Conservation (phyloP, 2,329 filamentous ascomycete species). For the Alternaria sp. region DNA sequence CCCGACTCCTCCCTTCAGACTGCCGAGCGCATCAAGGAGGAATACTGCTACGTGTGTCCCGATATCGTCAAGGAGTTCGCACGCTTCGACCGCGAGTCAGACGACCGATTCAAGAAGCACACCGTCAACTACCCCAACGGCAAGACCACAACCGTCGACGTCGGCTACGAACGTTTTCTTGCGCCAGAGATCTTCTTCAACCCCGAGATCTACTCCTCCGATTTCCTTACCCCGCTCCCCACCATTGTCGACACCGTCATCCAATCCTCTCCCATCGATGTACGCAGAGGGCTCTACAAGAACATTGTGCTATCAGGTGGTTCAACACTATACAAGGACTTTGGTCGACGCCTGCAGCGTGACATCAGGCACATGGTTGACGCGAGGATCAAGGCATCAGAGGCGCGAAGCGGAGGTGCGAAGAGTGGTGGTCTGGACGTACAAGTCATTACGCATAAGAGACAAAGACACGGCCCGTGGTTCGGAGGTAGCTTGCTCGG, state of each 20-base stretch:
- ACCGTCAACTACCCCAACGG: conserved; percentile 86
- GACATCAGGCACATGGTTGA: conserved; percentile 98
- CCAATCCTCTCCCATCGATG: conserved; percentile 96
- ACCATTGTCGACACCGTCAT: conserved; percentile 96
- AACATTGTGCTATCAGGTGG: conserved; percentile 98
- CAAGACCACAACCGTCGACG: conserved; percentile 83
- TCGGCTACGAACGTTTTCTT: conserved; percentile 97
- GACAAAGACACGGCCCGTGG: conserved; percentile 97
- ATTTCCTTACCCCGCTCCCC: conserved; percentile 94
- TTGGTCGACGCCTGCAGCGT: conserved; percentile 91
- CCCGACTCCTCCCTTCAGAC: conserved; percentile 97
- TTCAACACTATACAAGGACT: conserved; percentile 98
- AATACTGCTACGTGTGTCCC: conserved; percentile 97
- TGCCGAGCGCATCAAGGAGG: conserved; percentile 97
- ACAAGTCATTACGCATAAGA: conserved; percentile 96
- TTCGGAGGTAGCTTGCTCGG: conserved; percentile 96
- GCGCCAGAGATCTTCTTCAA: conserved; percentile 99
- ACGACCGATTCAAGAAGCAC: conserved; percentile 85
- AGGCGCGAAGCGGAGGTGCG: conserved; percentile 88
- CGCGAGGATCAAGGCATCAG: conserved; percentile 88
- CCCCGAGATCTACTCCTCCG: conserved; percentile 98
- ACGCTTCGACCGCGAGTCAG: conserved; percentile 90
- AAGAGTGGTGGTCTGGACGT: conserved; percentile 95
- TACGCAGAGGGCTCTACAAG: conserved; percentile 96
- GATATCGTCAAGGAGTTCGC: conserved; percentile 99